A percentile compares a stretch with the other conserved stretches of the same genome.
Evolutionary conservation across 306 rosid species (phyloP).

Genomic region (Cicer judaicum): DNA sequence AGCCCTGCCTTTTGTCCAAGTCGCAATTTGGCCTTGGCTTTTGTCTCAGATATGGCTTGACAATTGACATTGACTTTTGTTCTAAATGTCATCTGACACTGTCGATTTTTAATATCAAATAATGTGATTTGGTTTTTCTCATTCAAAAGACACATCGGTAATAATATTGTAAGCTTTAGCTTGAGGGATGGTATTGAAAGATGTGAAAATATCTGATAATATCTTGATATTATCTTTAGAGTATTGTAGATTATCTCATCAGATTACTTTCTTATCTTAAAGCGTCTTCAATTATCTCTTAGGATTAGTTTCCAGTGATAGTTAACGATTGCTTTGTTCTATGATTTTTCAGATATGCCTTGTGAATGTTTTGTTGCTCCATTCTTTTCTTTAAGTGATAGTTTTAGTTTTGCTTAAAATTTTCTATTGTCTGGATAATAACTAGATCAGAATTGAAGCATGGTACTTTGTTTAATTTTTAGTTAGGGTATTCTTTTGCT

Average conservation of each 20-base stretch:
- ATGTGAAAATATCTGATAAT: too few species aligned
- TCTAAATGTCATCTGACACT: background rate
- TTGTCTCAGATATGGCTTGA: background rate
- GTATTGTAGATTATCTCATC: too few species aligned
- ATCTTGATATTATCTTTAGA: background rate
- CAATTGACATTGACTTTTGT: background rate
- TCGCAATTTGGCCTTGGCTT: background rate
- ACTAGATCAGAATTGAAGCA: constrained; percentile 18
- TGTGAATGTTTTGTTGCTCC: background rate
- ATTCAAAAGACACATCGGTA: background rate
- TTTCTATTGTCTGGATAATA: constrained; percentile 11
- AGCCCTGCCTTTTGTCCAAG: too few species aligned
- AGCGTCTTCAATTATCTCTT: too few species aligned
- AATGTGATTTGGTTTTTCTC: background rate
- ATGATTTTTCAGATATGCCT: constrained; percentile 6
- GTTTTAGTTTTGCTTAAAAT: background rate
- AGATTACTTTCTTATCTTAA: too few species aligned
- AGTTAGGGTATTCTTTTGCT: constrained; percentile 2
- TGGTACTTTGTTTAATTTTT: background rate
- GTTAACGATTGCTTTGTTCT: constrained; percentile 16
- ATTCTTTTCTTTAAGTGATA: background rate
- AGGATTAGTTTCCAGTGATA: background rate
- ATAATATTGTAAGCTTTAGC: background rate
- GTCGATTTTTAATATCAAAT: background rate
- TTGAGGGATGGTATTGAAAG: background rate